A percentile compares a stretch with the other conserved stretches of the same genome.
These are phyloP conservation scores for Fonsecaea pedrosoi DNA, from an alignment of 2,329 filamentous ascomycete species.

Conservation along the genomic window DNA sequence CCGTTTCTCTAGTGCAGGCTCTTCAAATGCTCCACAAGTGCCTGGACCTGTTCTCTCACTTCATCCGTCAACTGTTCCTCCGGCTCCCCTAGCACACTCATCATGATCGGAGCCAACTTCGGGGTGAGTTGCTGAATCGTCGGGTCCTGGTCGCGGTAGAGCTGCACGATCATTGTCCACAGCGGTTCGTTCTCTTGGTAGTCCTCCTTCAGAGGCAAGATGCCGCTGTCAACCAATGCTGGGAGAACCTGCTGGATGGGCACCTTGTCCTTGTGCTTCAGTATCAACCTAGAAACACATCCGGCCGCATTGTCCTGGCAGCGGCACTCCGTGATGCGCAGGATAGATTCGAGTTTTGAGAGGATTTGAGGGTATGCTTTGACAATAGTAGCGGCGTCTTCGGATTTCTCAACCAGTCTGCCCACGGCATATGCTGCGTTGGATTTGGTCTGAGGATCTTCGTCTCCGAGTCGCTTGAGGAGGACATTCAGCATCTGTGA, in stretches of 20 bases:
- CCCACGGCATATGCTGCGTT: constrained; percentile 94
- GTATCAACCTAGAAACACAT: constrained; percentile 90
- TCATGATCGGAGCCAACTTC: constrained; percentile 55
- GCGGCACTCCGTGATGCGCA: constrained; percentile 77
- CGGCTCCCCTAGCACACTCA: constrained; percentile 54
- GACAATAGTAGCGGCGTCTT: constrained; percentile 74
- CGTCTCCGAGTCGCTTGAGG: constrained; percentile 84
- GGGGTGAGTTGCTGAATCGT: constrained; percentile 55
- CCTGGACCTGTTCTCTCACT: constrained; percentile 53
- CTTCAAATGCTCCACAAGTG: constrained; percentile 58
- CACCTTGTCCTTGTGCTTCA: constrained; percentile 81
- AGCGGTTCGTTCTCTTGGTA: constrained; percentile 96
- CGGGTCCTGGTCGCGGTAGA: constrained; percentile 64
- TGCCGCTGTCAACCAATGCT: constrained; percentile 66
- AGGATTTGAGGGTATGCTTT: constrained; percentile 79
- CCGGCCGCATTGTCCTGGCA: constrained; percentile 93
- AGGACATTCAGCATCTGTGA: constrained; percentile 77
- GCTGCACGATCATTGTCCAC: constrained; percentile 84
- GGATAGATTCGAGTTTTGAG: constrained; percentile 81
- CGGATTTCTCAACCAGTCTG: constrained; percentile 81
- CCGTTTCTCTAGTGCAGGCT: constrained; percentile 28
- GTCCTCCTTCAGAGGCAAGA: constrained; percentile 89
- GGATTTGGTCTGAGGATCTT: constrained; percentile 89
- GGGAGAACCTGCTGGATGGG: constrained; percentile 84
- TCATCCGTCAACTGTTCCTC: constrained; percentile 57